Evolutionary conservation across 2,329 filamentous ascomycete species (phyloP).

Genomic region (Chaetothyriales sp.): DNA sequence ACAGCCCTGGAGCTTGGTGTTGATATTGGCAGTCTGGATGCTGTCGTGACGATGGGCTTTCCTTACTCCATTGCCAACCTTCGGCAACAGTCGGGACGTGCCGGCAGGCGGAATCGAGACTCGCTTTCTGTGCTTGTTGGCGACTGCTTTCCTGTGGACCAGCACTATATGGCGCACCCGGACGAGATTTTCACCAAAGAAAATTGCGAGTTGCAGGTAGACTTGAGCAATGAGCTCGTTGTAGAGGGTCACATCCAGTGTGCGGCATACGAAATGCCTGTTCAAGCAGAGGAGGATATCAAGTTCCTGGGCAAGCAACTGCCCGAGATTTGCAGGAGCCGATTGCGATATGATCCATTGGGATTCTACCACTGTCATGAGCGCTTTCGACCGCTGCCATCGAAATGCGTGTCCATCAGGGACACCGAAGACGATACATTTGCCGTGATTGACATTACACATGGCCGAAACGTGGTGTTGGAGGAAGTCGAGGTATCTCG

Average conservation of each 20-base stretch:
- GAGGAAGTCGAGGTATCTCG: constrained; percentile 92
- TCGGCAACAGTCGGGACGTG: constrained; percentile 84
- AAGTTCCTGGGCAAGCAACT: constrained; percentile 68
- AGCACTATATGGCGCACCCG: constrained; percentile 94
- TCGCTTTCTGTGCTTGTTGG: constrained; percentile 81
- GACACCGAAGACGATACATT: constrained; percentile 88
- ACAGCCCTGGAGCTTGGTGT: constrained; percentile 86
- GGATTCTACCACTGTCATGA: constrained; percentile 86
- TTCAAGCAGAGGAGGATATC: constrained; percentile 59
- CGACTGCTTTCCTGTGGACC: constrained; percentile 78
- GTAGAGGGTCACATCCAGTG: constrained; percentile 91
- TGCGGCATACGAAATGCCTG: constrained; percentile 86
- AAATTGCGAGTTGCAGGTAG: constrained; percentile 76
- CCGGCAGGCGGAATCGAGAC: constrained; percentile 82
- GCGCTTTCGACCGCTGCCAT: constrained; percentile 72
- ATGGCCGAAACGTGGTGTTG: constrained; percentile 67
- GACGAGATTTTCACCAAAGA: constrained; percentile 82
- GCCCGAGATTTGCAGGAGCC: constrained; percentile 52
- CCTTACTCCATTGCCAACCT: constrained; percentile 92
- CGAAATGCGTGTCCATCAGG: constrained; percentile 69
- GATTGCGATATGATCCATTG: constrained; percentile 52
- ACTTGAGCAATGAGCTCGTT: constrained; percentile 80
- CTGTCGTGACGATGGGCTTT: constrained; percentile 85
- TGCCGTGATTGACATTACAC: constrained; percentile 72
- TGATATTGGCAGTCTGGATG: constrained; percentile 86